Evolutionary conservation across 768 basidiomycete genomes (phyloP), one percentile per base, ranked within the genome.

Genomic region (Phanerochaete sordida): DNA sequence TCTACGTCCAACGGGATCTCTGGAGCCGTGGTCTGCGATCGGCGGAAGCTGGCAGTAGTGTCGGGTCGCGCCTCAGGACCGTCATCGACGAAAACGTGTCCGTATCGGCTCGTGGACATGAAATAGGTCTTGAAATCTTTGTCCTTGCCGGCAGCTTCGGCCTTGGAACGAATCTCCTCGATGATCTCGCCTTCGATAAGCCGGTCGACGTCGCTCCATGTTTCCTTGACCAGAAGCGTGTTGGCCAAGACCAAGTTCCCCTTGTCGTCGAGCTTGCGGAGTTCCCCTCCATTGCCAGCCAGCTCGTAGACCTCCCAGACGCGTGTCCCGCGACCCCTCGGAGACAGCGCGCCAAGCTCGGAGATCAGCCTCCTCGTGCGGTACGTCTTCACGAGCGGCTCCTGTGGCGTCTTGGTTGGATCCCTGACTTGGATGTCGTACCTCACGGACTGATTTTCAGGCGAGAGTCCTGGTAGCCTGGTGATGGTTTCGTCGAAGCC

Each of bases 281-380:
- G 4, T 12, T 33, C 31, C 30, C 5, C 13, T 6, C 33, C 33
- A 13, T 35, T 35, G 7, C 33, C 33, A 13, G 6, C 33, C 6
- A 56, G 60, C 44, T 64, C 51, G 28, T 56, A 27, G 9, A 56
- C 65, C 44, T 64, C 51, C 62, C 62, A 65, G 23, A 65, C 65
- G 6, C 65, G 59, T 15, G 65, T 65, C 11, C 65, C 65, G 31
- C 53, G 37, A 0, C 65, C 58, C 30, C 15, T 37, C 13, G 64
- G 26, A 13, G 27, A 21, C 12, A 50, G 21, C 19, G 58, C 46
- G 39, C 60, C 53, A n/a, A 21, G 11, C 31, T 59, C 44, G 2
- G 61, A 54, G 15, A 64, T 39, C 15, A 58, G 45, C 57, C 28
- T 13, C 57, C 8, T 3, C 4, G 62, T 62, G 33, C 33, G 15